phyloP scores from a whole-genome alignment of 2,329 filamentous ascomycete genomes.

The Monilinia polystroma region DNA sequence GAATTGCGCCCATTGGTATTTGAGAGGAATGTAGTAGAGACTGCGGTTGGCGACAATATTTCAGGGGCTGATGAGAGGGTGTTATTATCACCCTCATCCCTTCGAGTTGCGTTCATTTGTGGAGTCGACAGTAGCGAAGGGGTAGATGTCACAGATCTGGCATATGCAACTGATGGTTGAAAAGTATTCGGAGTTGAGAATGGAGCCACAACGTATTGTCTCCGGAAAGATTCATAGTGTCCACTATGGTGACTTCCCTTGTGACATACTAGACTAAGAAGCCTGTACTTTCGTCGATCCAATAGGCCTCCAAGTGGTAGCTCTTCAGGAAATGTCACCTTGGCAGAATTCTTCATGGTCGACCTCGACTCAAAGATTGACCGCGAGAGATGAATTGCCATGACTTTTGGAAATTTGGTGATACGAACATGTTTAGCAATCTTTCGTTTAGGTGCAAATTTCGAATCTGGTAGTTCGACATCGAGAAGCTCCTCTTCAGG shows the following conservation, averaged over 20 bases:
- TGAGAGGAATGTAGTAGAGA: slow-evolving; percentile 35
- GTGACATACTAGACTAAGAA: slow-evolving; percentile 87
- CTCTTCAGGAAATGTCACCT: slow-evolving; percentile 88
- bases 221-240: slow-evolving; percentile 93
- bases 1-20: slow-evolving; percentile 27
- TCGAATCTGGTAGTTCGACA: slow-evolving; percentile 71
- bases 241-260: slow-evolving; percentile 95
- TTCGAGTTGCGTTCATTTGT: slow-evolving; percentile 40
- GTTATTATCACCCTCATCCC: slow-evolving; percentile 30
- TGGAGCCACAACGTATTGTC: slow-evolving; percentile 76
- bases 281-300: slow-evolving; percentile 74
- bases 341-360: slow-evolving; percentile 91
- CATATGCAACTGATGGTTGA: slow-evolving; percentile 69
- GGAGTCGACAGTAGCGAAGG: slow-evolving; percentile 37
- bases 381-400: slow-evolving; percentile 88
- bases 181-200: slow-evolving; percentile 82
- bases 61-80: slow-evolving; percentile 36
- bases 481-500: slow-evolving; percentile 75
- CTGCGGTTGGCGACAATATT: slow-evolving; percentile 34
- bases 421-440: slow-evolving; percentile 89
- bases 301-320: slow-evolving; percentile 78
- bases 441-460: slow-evolving; percentile 72
- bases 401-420: slow-evolving; percentile 80
- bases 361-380: slow-evolving; percentile 82
- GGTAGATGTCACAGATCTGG: slow-evolving; percentile 33